Evolutionary conservation across 768 basidiomycete species (phyloP).

Genomic region (Termitomyces sp.): DNA sequence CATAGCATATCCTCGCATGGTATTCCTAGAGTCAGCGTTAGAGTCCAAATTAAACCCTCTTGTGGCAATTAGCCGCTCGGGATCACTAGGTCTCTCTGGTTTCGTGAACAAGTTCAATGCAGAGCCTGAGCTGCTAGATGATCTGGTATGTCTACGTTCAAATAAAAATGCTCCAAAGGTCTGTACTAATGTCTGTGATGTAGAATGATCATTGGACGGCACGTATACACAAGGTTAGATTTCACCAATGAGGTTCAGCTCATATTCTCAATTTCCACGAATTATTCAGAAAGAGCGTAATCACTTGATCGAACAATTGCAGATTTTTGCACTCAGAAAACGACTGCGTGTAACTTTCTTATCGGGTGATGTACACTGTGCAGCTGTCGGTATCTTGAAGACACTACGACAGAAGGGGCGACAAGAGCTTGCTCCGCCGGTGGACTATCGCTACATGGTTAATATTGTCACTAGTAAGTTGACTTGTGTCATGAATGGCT

Average conservation of each 20-base stretch:
- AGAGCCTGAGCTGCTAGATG: slow-evolving; percentile 93
- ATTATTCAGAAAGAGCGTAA: slow-evolving; percentile 78
- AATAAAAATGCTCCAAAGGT: neutral
- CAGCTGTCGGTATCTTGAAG: slow-evolving; percentile 78
- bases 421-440: slow-evolving; percentile 45
- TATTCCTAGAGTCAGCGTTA: slow-evolving; percentile 78
- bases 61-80: slow-evolving; percentile 66
- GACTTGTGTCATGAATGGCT: neutral
- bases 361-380: slow-evolving; percentile 93
- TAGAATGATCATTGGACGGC: slow-evolving; percentile 95
- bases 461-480: slow-evolving; percentile 77
- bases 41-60: slow-evolving; percentile 86
- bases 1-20: slow-evolving; percentile 92
- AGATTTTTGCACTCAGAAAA: slow-evolving; percentile 63
- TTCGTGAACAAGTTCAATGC: slow-evolving; percentile 90
- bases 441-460: slow-evolving; percentile 87
- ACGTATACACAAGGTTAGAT: slow-evolving; percentile 65
- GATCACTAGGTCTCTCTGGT: slow-evolving; percentile 66
- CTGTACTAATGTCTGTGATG: neutral
- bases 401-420: slow-evolving; percentile 55
- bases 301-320: slow-evolving; percentile 78
- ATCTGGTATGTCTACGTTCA: slow-evolving; percentile 53
- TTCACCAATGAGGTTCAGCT: neutral
- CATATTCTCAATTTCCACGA: neutral
- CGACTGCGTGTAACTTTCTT: slow-evolving; percentile 79